These are phyloP conservation scores for Pseudoscleropodium purum DNA, from an alignment of 225 moss, liverwort and hornwort genomes.

Conservation along the genomic window DNA sequence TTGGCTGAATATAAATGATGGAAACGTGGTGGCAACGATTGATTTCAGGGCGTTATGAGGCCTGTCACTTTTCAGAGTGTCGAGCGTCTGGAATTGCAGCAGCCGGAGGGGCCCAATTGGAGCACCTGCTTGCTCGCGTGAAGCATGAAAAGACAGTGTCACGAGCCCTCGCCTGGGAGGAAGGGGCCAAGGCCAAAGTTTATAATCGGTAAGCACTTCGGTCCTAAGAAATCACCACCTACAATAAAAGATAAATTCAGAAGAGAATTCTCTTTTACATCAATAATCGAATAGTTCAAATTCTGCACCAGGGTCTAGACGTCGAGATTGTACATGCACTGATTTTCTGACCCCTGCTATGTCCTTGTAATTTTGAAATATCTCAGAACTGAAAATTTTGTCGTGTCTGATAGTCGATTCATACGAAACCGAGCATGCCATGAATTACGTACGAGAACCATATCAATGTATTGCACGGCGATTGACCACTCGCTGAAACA, in stretches of 20 bases:
- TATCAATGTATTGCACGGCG: not conserved
- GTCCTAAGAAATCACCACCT: not conserved
- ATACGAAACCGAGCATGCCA: not conserved
- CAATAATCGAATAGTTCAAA: not conserved
- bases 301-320: not conserved
- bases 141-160: constrained; percentile 53
- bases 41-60: constrained; percentile 23
- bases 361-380: not conserved
- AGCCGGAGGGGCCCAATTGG: constrained; percentile 47
- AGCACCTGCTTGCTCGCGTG: constrained; percentile 51
- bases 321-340: not conserved
- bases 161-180: constrained; percentile 47
- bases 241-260: not conserved
- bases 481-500: not conserved
- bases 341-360: not conserved
- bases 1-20: not conserved
- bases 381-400: not conserved
- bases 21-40: not conserved
- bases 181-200: constrained; percentile 49
- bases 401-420: not conserved
- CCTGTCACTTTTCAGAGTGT: constrained; percentile 35
- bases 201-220: constrained; percentile 19
- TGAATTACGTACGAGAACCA: not conserved
- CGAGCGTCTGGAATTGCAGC: constrained; percentile 35
- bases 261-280: not conserved